phyloP scores from a whole-genome alignment of 495 filamentous ascomycete species.

The Aspergillus egyptiacus region DNA sequence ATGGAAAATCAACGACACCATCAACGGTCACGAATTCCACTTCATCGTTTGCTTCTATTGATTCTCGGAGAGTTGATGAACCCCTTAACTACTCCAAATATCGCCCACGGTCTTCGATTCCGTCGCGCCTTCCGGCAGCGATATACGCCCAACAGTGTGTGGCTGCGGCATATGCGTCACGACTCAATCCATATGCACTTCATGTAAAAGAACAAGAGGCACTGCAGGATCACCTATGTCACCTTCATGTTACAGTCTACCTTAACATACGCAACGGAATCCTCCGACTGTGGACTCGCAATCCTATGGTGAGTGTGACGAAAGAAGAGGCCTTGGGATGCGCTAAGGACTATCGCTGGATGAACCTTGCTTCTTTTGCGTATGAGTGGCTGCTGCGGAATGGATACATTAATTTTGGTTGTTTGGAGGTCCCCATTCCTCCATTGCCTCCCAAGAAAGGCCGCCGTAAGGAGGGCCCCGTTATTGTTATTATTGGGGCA shows the following conservation, averaged over 20 bases:
- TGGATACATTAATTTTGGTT: slow-evolving; percentile 97
- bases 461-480: slow-evolving; percentile 48
- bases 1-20: slow-evolving; percentile 30
- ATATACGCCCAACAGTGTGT: slow-evolving; percentile 87
- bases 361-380: slow-evolving; percentile 78
- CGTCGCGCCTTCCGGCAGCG: slow-evolving; percentile 59
- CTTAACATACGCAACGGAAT: slow-evolving; percentile 96
- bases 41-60: slow-evolving; percentile 14
- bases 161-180: slow-evolving; percentile 78
- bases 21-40: slow-evolving; percentile 17
- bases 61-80: slow-evolving; percentile 8
- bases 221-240: slow-evolving; percentile 73
- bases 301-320: slow-evolving; percentile 81
- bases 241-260: slow-evolving; percentile 89
- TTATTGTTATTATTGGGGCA: slow-evolving; percentile 84
- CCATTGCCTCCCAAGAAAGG: slow-evolving; percentile 35
- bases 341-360: slow-evolving; percentile 86
- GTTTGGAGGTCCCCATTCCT: slow-evolving; percentile 58
- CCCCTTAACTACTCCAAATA: slow-evolving; percentile 28
- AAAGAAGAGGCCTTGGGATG: slow-evolving; percentile 88
- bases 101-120: slow-evolving; percentile 72
- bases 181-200: slow-evolving; percentile 82
- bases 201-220: slow-evolving; percentile 80
- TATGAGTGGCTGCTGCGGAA: slow-evolving; percentile 87
- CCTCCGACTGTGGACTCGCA: slow-evolving; percentile 81